phyloP scores from a whole-genome alignment of 495 filamentous ascomycete genomes.

The Thermochaetoides thermophila region DNA sequence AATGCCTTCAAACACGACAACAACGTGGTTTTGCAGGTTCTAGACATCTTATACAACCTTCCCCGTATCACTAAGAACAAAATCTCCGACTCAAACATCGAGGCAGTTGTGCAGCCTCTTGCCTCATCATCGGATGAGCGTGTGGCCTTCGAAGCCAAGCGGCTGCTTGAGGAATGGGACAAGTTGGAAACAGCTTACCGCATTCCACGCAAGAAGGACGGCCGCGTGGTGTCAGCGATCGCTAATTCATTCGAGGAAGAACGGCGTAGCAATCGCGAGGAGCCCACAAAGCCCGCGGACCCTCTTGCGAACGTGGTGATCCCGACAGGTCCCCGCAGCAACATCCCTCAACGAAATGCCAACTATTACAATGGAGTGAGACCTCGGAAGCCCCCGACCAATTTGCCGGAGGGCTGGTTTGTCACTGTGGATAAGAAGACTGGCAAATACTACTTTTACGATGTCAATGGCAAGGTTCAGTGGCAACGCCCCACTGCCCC shows the following conservation, averaged over 20 bases:
- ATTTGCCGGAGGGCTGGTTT: conserved; percentile 72
- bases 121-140: conserved; percentile 53
- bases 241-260: conserved; percentile 44
- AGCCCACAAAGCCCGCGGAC: conserved; percentile 19
- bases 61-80: conserved; percentile 93
- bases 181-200: conserved; percentile 85
- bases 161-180: conserved; percentile 71
- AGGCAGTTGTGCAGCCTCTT: conserved; percentile 62
- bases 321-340: conserved; percentile 54
- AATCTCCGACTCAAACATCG: conserved; percentile 92
- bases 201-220: conserved; percentile 64
- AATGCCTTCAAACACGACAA: conserved; percentile 72
- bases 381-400: conserved; percentile 36
- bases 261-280: conserved; percentile 52
- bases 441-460: conserved; percentile 71
- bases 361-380: conserved; percentile 45
- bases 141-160: conserved; percentile 54
- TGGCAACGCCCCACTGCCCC: conserved; percentile 63
- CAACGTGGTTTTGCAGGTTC: conserved; percentile 75
- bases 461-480: conserved; percentile 53
- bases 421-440: conserved; percentile 43
- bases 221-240: conserved; percentile 23
- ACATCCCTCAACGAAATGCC: conserved; percentile 44
- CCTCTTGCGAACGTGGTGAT: conserved; percentile 22
- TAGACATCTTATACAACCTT: conserved; percentile 79